A percentile compares a stretch with the other conserved stretches of the same genome.
Conservation (phyloP, 108 stramenopile genomes). For the Aurantiochytrium sp. region DNA sequence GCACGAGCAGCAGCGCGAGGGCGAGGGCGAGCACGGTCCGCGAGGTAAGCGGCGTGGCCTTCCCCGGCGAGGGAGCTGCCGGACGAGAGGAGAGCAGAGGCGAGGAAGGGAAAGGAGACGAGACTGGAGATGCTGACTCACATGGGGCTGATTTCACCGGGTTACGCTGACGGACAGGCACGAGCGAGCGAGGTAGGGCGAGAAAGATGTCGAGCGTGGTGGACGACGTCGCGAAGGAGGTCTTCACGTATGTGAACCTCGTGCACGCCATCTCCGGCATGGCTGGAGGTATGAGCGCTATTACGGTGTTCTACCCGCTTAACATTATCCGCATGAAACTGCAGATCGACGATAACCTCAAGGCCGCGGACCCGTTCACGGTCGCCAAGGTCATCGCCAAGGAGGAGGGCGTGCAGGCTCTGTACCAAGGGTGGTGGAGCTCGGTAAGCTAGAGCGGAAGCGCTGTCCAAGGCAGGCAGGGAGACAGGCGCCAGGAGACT, state of each 20-base stretch:
- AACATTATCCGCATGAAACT: conserved; percentile 20
- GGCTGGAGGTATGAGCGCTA: neutral
- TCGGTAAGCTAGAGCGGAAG: neutral
- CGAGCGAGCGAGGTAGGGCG: too few species aligned
- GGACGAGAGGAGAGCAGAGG: too few species aligned
- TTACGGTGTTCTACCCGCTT: conserved; percentile 19
- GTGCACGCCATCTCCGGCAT: conserved; percentile 14
- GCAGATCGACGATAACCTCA: neutral
- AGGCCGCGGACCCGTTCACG: neutral
- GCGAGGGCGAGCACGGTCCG: too few species aligned
- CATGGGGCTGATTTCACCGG: too few species aligned
- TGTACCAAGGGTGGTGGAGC: conserved; percentile 1
- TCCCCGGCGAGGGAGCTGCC: too few species aligned
- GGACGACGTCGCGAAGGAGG: neutral
- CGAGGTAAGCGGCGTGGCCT: too few species aligned
- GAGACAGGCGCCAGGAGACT: neutral
- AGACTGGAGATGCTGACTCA: too few species aligned
- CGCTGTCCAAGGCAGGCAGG: neutral
- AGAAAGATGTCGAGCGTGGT: too few species aligned
- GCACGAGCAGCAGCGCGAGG: too few species aligned
- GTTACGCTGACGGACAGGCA: neutral
- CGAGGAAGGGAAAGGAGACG: too few species aligned
- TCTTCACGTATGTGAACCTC: conserved; percentile 2
- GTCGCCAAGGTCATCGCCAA: conserved; percentile 5
- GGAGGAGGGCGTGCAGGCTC: neutral